These are phyloP conservation scores for Euphrasia arctica DNA, from an alignment of 305 asterid species.

Conservation along the genomic window DNA sequence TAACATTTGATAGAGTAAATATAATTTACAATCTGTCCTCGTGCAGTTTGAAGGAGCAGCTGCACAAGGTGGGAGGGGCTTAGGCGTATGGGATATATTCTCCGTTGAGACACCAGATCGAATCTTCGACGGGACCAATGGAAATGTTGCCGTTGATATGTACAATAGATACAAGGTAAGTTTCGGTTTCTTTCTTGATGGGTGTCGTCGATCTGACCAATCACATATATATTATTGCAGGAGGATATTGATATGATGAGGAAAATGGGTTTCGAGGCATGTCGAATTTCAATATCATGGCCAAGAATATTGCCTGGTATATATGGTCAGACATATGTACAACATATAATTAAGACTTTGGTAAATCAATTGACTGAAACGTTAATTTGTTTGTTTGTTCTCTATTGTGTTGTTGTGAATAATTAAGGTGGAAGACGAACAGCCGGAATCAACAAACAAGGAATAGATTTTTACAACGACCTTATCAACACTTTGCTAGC, in stretches of 20 bases:
- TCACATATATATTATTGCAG: conserved; percentile 11
- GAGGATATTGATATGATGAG: conserved; percentile 37
- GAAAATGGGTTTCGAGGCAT: conserved; percentile 36
- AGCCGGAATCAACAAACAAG: conserved; percentile 34
- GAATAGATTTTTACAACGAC: conserved; percentile 35
- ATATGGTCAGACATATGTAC: conserved; percentile 1
- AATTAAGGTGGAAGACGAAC: conserved; percentile 31
- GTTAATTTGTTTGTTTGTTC: not conserved
- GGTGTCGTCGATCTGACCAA: too few species aligned
- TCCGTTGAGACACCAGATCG: conserved; percentile 33
- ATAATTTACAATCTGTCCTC: not conserved
- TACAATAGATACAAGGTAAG: conserved; percentile 35
- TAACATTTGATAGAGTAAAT: too few species aligned
- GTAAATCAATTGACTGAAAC: not conserved
- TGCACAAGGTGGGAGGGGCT: conserved; percentile 37
- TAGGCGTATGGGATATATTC: conserved; percentile 39
- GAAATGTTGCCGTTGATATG: conserved; percentile 36
- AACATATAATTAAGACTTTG: not conserved
- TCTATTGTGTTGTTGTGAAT: not conserved
- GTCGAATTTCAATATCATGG: conserved; percentile 40
- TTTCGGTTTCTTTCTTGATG: not conserved
- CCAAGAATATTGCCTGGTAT: conserved; percentile 38
- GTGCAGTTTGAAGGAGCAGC: conserved; percentile 38
- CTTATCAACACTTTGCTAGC: conserved; percentile 35
- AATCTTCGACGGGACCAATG: conserved; percentile 36